These are phyloP conservation scores for Botryotinia calthae DNA, from an alignment of 2,329 filamentous ascomycete species.

Conservation along the genomic window DNA sequence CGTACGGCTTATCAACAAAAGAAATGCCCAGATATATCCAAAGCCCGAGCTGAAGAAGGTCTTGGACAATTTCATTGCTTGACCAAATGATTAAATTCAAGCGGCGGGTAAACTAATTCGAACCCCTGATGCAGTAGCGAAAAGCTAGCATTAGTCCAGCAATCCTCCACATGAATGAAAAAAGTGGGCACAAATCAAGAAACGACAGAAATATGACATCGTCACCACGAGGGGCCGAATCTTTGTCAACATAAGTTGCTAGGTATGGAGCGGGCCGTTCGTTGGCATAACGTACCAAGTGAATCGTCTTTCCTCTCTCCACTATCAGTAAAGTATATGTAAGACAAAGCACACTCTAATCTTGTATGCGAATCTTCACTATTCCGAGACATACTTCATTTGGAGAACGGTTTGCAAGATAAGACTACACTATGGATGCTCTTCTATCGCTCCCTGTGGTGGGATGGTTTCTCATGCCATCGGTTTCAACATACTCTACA, in stretches of 20 bases:
- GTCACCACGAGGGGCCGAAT: slow-evolving; percentile 9
- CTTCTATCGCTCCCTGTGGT: slow-evolving; percentile 71
- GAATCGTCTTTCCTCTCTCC: not conserved
- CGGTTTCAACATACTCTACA: slow-evolving; percentile 67
- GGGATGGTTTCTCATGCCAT: slow-evolving; percentile 62
- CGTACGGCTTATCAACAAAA: not conserved
- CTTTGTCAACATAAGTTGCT: not conserved
- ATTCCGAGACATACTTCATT: not conserved
- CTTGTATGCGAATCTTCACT: slow-evolving; percentile 1
- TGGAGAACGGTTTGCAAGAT: not conserved
- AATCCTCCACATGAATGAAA: slow-evolving; percentile 5
- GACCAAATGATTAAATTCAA: not conserved
- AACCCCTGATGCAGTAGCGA: slow-evolving; percentile 13
- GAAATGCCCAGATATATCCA: not conserved
- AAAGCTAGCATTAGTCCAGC: not conserved
- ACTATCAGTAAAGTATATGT: not conserved
- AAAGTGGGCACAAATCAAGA: slow-evolving; percentile 11
- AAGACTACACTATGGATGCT: slow-evolving; percentile 52
- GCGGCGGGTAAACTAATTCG: slow-evolving; percentile 1
- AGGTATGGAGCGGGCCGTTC: slow-evolving; percentile 8
- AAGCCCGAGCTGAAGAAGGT: not conserved
- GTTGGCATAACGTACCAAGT: not conserved
- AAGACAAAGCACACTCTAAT: not conserved
- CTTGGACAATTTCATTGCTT: not conserved
- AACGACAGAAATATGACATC: slow-evolving; percentile 14